Percentiles rank a stretch among this genome's conserved stretches.
Evolutionary conservation across 2,329 filamentous ascomycete species (phyloP).

Genomic region (Tolypocladium ophioglossoides): DNA sequence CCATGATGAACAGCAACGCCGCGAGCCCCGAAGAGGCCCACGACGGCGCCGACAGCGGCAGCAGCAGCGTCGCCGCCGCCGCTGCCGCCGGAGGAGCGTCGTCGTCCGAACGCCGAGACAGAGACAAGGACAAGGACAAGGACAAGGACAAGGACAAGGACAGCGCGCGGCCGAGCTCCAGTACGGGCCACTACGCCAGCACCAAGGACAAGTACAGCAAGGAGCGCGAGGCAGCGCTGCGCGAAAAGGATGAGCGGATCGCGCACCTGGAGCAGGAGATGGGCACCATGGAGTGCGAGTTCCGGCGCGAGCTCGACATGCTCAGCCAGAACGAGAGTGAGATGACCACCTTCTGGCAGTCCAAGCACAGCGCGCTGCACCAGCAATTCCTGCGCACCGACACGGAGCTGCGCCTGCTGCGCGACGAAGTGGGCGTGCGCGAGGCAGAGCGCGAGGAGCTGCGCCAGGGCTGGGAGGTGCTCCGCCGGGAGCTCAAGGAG

Average conservation of each 20-base stretch:
- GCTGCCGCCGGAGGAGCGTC: conserved; percentile 12
- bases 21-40: conserved; percentile 14
- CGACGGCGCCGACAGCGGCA: conserved; percentile 7
- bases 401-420: conserved; percentile 40
- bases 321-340: conserved; percentile 44
- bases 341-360: conserved; percentile 46
- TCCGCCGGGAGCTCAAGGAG: conserved; percentile 32
- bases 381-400: conserved; percentile 41
- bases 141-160: conserved; percentile 18
- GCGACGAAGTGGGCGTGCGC: conserved; percentile 36
- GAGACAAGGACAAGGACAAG: too few species aligned
- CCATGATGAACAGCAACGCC: conserved; percentile 12
- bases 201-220: conserved; percentile 11
- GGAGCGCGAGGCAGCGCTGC: conserved; percentile 15
- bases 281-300: conserved; percentile 40
- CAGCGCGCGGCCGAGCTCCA: conserved; percentile 4
- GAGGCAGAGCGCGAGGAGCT: conserved; percentile 38
- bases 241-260: conserved; percentile 42
- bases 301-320: conserved; percentile 40
- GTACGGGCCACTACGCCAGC: conserved; percentile 1
- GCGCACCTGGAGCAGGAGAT: conserved; percentile 42
- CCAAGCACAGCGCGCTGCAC: conserved; percentile 41
- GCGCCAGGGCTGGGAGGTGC: conserved; percentile 35
- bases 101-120: conserved; percentile 25
- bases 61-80: conserved; percentile 1